Evolutionary conservation across 768 basidiomycete species (phyloP).

Genomic region (Nidularia pulvinata): DNA sequence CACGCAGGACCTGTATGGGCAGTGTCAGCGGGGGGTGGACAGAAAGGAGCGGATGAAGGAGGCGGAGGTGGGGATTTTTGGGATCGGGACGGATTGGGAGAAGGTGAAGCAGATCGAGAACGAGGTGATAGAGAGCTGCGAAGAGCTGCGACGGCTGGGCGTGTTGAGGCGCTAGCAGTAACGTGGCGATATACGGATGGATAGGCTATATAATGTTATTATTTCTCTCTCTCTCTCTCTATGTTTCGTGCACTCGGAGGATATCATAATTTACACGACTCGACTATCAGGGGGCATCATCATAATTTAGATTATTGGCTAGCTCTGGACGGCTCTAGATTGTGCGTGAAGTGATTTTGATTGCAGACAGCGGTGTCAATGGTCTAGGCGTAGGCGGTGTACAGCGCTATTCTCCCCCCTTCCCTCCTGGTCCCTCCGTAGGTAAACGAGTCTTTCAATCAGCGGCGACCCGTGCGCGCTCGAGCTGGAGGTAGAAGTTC

Average conservation of each 20-base stretch:
- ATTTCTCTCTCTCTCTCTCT: too few relatives aligned
- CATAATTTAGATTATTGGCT: conserved; percentile 1
- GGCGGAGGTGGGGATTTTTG: conserved; percentile 84
- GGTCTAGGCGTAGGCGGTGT: too few relatives aligned
- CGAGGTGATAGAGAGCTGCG: conserved; percentile 76
- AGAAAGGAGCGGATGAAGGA: conserved; percentile 71
- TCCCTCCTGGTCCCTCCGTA: too few relatives aligned
- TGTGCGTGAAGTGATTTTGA: not conserved
- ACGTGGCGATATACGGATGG: too few relatives aligned
- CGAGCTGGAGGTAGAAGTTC: conserved; percentile 84
- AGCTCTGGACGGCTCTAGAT: not conserved
- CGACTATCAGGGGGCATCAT: not conserved
- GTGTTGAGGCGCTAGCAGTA: conserved; percentile 33
- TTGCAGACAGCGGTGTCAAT: too few relatives aligned
- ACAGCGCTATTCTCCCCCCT: too few relatives aligned
- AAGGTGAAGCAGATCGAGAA: conserved; percentile 74
- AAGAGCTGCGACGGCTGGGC: conserved; percentile 68
- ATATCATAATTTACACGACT: too few relatives aligned
- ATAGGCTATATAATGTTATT: too few relatives aligned
- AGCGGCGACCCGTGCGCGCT: conserved; percentile 52
- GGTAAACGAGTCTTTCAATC: too few relatives aligned
- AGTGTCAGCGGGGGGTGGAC: conserved; percentile 74
- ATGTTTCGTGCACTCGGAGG: too few relatives aligned
- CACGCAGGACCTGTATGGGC: conserved; percentile 64
- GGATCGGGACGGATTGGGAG: conserved; percentile 91